Base-by-base conservation (phyloP, 2,329 filamentous ascomycete species). In the Beauveria sp. region DNA sequence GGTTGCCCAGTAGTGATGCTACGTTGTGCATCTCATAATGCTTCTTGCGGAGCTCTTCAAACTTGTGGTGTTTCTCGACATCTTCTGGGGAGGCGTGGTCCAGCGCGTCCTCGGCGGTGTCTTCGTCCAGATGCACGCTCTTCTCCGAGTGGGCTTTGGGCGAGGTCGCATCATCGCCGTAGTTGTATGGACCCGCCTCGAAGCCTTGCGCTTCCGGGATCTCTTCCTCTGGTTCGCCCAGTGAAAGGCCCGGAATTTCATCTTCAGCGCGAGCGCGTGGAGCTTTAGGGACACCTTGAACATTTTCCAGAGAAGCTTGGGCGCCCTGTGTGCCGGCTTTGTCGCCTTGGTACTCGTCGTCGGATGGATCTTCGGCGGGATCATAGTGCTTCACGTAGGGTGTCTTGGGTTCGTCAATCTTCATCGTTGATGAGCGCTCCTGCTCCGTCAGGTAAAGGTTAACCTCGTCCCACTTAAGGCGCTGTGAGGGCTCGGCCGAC, bases 1-100 rank as follows among this genome's bases (percentile, higher is more conserved):
- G 86, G 69, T 91, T 88, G 16, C 91, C 93, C 66, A 99, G 83
- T 58, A 98, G 77, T 70, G 87, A 85, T 70, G 95, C 96, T 62
- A 97, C 92, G 71, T 95, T 89, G 77, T 86, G 91, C 95, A 99
- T 99, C 81, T 99, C 95, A 76, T 99, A 99, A 76, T 99, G 95
- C 79, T 87, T 93, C 86, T 95, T 97, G 70, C 95, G 85, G 79
- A 91, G 82, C 77, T 90, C 82, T 78, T 97, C 93, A 73, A 99
- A 99, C 72, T 89, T 86, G 71, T 83, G 85, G 75, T 99, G 95
- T 80, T 98, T 97, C 78, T 95, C 91, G 64, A 80, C 81, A 72
- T 96, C 93, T 73, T 96, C 91, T 47, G 82, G 76, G 62, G 78
- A 84, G 70, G 86, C 73, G 42, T 82, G 82, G 24, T 77, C 72